Evolutionary conservation across 495 filamentous ascomycete genomes (phyloP).

Genomic region (Jackrogersella minutella): DNA sequence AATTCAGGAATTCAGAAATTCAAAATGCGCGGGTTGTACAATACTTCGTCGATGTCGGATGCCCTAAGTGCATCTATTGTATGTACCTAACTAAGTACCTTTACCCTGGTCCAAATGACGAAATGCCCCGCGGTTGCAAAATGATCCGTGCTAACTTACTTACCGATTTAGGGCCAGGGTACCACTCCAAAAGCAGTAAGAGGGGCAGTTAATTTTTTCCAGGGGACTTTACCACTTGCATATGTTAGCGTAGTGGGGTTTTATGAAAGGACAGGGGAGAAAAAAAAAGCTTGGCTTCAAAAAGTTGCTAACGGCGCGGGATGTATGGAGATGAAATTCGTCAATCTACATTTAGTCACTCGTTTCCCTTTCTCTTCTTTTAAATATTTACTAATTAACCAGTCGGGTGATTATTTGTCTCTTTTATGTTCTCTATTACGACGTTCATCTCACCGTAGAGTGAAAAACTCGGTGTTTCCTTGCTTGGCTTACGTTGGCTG

Average conservation of each 20-base stretch:
- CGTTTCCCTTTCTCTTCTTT: constrained; percentile 21
- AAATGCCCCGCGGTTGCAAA: constrained; percentile 30
- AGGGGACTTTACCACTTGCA: constrained; percentile 14
- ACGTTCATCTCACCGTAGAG: background rate
- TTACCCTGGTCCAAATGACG: constrained; percentile 30
- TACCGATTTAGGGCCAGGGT: constrained; percentile 16
- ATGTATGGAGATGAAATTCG: constrained; percentile 22
- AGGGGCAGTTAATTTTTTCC: constrained; percentile 38
- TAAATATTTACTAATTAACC: background rate
- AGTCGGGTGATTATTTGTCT: background rate
- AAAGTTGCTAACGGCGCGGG: constrained; percentile 7
- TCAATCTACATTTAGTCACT: constrained; percentile 27
- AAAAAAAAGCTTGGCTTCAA: constrained; percentile 23
- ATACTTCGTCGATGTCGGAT: background rate
- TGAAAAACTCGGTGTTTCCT: background rate
- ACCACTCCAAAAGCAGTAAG: constrained; percentile 31
- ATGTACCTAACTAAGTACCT: background rate
- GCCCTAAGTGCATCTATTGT: background rate
- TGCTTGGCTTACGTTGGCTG: constrained; percentile 16
- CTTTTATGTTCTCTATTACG: background rate
- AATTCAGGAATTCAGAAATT: background rate
- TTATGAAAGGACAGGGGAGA: background rate
- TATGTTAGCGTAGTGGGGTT: constrained; percentile 20
- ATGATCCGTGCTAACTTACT: constrained; percentile 23
- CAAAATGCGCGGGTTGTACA: background rate